These are phyloP conservation scores for Hemileccinum impolitum DNA, from an alignment of 768 basidiomycete species.

Conservation along the genomic window DNA sequence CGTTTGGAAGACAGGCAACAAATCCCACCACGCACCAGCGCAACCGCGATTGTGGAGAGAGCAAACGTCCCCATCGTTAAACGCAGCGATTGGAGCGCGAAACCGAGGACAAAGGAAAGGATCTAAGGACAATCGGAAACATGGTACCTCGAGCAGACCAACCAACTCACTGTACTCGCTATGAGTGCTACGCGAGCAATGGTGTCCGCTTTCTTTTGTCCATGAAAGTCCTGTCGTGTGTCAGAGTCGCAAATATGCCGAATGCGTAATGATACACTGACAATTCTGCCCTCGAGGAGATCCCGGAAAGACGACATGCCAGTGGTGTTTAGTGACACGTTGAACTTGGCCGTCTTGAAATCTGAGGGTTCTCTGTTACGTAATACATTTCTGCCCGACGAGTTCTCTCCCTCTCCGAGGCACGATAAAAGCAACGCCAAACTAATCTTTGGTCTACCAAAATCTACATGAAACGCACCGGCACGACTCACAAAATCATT, in stretches of 20 bases:
- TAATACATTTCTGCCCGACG: constrained; percentile 4
- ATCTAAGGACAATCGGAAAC: constrained; percentile 13
- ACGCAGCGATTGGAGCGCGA: constrained; percentile 26
- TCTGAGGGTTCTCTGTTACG: constrained; percentile 9
- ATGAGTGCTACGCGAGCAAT: constrained; percentile 23
- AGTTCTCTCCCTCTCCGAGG: no score
- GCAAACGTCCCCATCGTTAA: constrained; percentile 24
- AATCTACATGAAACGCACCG: constrained; percentile 20
- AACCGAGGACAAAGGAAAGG: constrained; percentile 29
- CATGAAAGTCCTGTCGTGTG: constrained; percentile 28
- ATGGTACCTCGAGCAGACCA: not conserved
- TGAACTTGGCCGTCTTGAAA: not conserved
- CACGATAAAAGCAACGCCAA: no score
- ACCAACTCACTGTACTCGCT: constrained; percentile 21
- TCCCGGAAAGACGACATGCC: constrained; percentile 27
- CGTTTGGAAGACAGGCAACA: not conserved
- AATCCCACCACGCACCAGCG: constrained; percentile 15
- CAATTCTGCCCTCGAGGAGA: constrained; percentile 31
- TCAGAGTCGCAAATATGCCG: constrained; percentile 1
- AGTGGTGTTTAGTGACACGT: constrained; percentile 12
- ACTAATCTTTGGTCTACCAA: no score
- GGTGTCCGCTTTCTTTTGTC: constrained; percentile 26
- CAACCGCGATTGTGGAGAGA: constrained; percentile 17
- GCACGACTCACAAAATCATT: constrained; percentile 36
- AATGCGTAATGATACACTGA: constrained; percentile 6